Conservation (phyloP, 169 alveolate genomes). For the Cryptosporidium parvum region DNA sequence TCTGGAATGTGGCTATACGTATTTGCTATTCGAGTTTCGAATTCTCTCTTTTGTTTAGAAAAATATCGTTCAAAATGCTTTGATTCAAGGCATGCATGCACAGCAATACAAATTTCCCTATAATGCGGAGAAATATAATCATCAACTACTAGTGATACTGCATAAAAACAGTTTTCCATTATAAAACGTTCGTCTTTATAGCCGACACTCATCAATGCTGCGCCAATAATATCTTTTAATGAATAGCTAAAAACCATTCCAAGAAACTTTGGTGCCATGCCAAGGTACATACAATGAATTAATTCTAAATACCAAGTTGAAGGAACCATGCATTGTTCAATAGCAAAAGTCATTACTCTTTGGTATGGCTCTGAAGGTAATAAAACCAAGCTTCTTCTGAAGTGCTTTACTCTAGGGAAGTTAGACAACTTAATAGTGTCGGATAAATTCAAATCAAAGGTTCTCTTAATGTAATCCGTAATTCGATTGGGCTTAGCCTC, state of each 20-base stretch:
- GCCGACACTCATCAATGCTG: conserved; percentile 55
- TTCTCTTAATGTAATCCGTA: not conserved
- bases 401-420: conserved; percentile 9
- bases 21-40: not conserved
- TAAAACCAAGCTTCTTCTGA: conserved; percentile 4
- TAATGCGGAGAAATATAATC: conserved; percentile 50
- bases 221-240: conserved; percentile 54
- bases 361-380: conserved; percentile 65
- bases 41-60: conserved; percentile 6
- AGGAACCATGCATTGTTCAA: conserved; percentile 65
- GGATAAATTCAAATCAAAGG: not conserved
- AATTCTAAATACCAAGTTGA: conserved; percentile 68
- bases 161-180: conserved; percentile 39
- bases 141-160: conserved; percentile 50
- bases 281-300: conserved; percentile 56
- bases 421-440: not conserved
- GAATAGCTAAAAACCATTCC: conserved; percentile 43
- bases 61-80: conserved; percentile 1
- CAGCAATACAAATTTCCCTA: conserved; percentile 18
- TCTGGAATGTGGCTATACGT: not conserved
- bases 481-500: not conserved
- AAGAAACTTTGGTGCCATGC: conserved; percentile 22
- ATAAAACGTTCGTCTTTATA: conserved; percentile 39
- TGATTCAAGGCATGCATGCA: conserved; percentile 8
- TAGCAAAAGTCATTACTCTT: conserved; percentile 60